phyloP scores from a whole-genome alignment of 1,284 basidiomycete genomes.

The Sporisorium graminicola region DNA sequence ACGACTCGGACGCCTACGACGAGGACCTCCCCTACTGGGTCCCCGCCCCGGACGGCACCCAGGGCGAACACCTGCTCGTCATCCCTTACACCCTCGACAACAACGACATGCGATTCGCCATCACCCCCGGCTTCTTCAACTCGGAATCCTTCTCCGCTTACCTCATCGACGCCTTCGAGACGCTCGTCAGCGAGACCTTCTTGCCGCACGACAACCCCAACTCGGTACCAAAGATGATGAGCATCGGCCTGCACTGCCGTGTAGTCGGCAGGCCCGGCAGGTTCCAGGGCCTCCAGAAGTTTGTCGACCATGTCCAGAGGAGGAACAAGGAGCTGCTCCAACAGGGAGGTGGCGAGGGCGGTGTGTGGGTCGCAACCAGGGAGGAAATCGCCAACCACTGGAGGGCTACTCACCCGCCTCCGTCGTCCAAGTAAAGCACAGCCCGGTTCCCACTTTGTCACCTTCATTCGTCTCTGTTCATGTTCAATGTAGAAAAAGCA shows the following conservation, averaged over 20 bases:
- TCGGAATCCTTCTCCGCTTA: conserved; percentile 70
- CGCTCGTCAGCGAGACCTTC: conserved; percentile 67
- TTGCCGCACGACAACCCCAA: conserved; percentile 35
- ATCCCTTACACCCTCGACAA: conserved; percentile 70
- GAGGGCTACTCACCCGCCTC: conserved; percentile 67
- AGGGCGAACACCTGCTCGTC: conserved; percentile 65
- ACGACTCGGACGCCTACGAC: conserved; percentile 67
- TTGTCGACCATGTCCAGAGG: conserved; percentile 69
- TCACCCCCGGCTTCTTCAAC: conserved; percentile 69
- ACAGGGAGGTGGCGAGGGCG: conserved; percentile 46
- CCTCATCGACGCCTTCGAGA: conserved; percentile 71
- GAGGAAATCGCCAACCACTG: conserved; percentile 71
- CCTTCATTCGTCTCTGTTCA: not conserved
- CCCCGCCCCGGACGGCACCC: conserved; percentile 56
- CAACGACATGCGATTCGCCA: conserved; percentile 70
- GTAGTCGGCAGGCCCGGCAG: conserved; percentile 71
- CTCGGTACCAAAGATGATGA: conserved; percentile 71
- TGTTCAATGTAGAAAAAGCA: not conserved
- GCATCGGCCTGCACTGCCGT: conserved; percentile 70
- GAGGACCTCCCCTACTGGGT: conserved; percentile 72
- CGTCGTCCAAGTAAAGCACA: conserved; percentile 14
- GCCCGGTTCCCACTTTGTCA: not conserved
- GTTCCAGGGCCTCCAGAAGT: conserved; percentile 69
- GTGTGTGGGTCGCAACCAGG: conserved; percentile 71
- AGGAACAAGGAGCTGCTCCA: conserved; percentile 53